Evolutionary conservation across 2,329 filamentous ascomycete genomes (phyloP).

Genomic region (Aspergillus sp.): DNA sequence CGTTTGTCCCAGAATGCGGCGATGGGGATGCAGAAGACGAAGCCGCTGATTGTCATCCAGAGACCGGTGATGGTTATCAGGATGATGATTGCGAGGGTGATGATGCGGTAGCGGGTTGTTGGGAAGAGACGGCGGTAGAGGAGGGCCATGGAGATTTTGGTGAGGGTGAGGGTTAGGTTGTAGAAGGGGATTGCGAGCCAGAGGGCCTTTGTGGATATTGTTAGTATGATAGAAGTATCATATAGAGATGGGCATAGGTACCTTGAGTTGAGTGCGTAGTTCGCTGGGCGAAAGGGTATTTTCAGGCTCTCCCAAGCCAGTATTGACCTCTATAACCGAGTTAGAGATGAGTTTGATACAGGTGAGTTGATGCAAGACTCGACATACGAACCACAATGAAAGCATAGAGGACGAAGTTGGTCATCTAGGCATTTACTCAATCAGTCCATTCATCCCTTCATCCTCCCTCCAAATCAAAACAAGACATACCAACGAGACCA

Average conservation of each 20-base stretch:
- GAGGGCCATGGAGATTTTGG: conserved; percentile 28
- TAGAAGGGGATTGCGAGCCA: conserved; percentile 31
- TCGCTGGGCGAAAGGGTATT: background rate
- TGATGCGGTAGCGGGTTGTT: conserved; percentile 12
- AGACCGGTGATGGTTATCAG: conserved; percentile 17
- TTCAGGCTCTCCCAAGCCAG: conserved; percentile 14
- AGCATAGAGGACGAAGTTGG: conserved; percentile 3
- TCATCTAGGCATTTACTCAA: conserved; percentile 3
- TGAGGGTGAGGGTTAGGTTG: conserved; percentile 25
- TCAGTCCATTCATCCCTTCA: background rate
- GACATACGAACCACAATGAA: conserved; percentile 11
- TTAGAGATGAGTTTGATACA: background rate
- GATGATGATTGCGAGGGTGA: conserved; percentile 11
- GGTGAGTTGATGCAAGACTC: background rate
- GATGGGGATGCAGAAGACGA: conserved; percentile 23
- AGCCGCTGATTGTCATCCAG: conserved; percentile 22
- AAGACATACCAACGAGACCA: conserved; percentile 14
- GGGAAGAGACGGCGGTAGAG: conserved; percentile 29
- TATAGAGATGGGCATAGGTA: no score
- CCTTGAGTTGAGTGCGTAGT: background rate
- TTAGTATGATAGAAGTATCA: no score
- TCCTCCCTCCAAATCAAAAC: background rate
- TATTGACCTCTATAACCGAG: no score
- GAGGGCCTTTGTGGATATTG: conserved; percentile 8
- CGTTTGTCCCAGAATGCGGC: conserved; percentile 21